A percentile compares a stretch with the other conserved stretches of the same genome.
Evolutionary conservation across 2,329 filamentous ascomycete genomes (phyloP).

Genomic region (Aspergillus pseudonomiae): DNA sequence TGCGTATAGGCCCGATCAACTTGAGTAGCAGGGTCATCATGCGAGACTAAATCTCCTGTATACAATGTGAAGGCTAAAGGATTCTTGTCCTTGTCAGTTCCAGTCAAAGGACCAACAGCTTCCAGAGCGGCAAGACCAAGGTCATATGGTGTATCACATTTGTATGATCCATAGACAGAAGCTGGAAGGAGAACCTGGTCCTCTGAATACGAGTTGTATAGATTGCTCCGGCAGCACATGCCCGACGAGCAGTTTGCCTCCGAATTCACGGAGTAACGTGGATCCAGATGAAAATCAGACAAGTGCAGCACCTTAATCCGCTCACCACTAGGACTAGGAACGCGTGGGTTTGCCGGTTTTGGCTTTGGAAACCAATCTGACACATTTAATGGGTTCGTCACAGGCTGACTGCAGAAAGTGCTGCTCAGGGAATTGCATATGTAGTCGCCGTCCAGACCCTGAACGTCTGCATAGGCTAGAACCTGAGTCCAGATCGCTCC

Average conservation of each 20-base stretch:
- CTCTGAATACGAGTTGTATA: slow-evolving; percentile 38
- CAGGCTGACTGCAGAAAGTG: slow-evolving; percentile 53
- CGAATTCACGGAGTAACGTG: slow-evolving; percentile 55
- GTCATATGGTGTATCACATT: slow-evolving; percentile 62
- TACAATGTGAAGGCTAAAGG: slow-evolving; percentile 59
- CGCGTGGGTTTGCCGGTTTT: slow-evolving; percentile 50
- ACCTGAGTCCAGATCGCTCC: slow-evolving; percentile 63
- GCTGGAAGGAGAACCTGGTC: slow-evolving; percentile 50
- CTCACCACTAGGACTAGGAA: slow-evolving; percentile 54
- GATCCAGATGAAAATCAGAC: slow-evolving; percentile 60
- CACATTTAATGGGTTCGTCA: slow-evolving; percentile 49
- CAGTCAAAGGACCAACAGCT: slow-evolving; percentile 59
- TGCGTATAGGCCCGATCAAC: slow-evolving; percentile 57
- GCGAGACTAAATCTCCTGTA: slow-evolving; percentile 60
- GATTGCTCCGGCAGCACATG: slow-evolving; percentile 56
- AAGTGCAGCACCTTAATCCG: slow-evolving; percentile 60
- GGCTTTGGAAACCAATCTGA: slow-evolving; percentile 56
- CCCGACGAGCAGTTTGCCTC: slow-evolving; percentile 58
- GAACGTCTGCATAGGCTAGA: slow-evolving; percentile 56
- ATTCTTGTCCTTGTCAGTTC: slow-evolving; percentile 51
- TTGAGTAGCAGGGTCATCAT: slow-evolving; percentile 55
- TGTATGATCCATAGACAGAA: slow-evolving; percentile 57
- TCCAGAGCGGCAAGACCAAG: slow-evolving; percentile 59
- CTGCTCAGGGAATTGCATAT: slow-evolving; percentile 57
- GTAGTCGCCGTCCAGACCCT: slow-evolving; percentile 58